phyloP scores from a whole-genome alignment of 2,329 filamentous ascomycete genomes.

The Monosporascus cannonballus region DNA sequence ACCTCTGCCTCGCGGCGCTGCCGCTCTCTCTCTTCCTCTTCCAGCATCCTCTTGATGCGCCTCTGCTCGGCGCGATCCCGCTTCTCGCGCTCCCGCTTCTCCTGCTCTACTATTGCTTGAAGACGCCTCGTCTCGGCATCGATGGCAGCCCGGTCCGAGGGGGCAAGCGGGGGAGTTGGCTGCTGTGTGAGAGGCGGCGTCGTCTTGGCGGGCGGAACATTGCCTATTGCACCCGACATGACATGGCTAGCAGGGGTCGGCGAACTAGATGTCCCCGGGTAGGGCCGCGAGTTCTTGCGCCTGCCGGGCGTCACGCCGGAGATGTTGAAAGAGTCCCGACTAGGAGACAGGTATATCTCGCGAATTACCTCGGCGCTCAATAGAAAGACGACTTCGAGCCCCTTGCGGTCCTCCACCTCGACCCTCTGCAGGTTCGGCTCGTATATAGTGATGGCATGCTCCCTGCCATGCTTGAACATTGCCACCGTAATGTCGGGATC shows the following conservation, averaged over 20 bases:
- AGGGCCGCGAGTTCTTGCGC: constrained; percentile 40
- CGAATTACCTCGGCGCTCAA: constrained; percentile 58
- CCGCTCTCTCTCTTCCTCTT: constrained; percentile 58
- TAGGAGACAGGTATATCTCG: constrained; percentile 58
- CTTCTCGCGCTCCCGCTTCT: constrained; percentile 48
- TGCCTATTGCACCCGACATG: constrained; percentile 37
- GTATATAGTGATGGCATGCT: constrained; percentile 71
- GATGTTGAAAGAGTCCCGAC: constrained; percentile 75
- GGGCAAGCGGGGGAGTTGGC: constrained; percentile 18
- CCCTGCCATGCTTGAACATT: constrained; percentile 66
- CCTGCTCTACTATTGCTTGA: constrained; percentile 47
- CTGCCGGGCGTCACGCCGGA: constrained; percentile 33
- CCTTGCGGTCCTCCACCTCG: constrained; percentile 90
- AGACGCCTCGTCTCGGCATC: constrained; percentile 76
- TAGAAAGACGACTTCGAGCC: constrained; percentile 75
- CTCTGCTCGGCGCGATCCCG: constrained; percentile 50
- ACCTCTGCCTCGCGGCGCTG: constrained; percentile 52
- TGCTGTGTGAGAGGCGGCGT: constrained; percentile 19
- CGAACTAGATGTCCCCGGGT: constrained; percentile 19
- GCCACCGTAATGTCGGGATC: constrained; percentile 96
- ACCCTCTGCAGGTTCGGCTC: constrained; percentile 87
- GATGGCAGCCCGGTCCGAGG: constrained; percentile 36
- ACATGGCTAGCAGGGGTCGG: constrained; percentile 17
- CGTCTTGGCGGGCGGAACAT: constrained; percentile 36
- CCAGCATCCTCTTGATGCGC: constrained; percentile 59